A percentile compares a stretch with the other conserved stretches of the same genome.
These are phyloP conservation scores for Myochromella boudieri DNA, from an alignment of 768 basidiomycete species.

Conservation along the genomic window DNA sequence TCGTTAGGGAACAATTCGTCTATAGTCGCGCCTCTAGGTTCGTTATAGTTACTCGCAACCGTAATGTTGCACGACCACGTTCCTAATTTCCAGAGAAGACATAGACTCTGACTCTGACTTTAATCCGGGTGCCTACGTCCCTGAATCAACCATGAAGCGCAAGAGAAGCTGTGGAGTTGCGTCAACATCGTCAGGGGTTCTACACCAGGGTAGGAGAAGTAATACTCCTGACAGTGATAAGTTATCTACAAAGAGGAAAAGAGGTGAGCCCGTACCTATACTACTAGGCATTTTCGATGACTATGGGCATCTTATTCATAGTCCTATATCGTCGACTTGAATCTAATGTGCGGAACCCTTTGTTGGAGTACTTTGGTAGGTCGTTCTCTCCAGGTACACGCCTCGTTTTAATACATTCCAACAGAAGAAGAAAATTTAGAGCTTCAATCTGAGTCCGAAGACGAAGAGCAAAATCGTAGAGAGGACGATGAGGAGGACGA, in stretches of 20 bases:
- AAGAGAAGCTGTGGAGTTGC: constrained; percentile 19
- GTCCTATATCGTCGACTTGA: constrained; percentile 5
- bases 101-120: constrained; percentile 53
- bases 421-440: constrained; percentile 39
- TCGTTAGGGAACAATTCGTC: constrained; percentile 30
- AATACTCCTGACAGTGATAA: neutral
- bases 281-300: too few species aligned
- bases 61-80: neutral
- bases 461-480: constrained; percentile 19
- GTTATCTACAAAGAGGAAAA: constrained; percentile 1
- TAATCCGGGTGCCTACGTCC: constrained; percentile 37
- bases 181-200: constrained; percentile 7
- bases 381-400: neutral
- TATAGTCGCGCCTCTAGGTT: constrained; percentile 37
- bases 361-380: constrained; percentile 52
- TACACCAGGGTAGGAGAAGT: constrained; percentile 18
- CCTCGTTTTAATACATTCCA: neutral
- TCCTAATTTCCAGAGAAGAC: constrained; percentile 26
- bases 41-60: constrained; percentile 8
- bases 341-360: constrained; percentile 35
- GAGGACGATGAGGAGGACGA: constrained; percentile 22
- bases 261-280: neutral
- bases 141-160: constrained; percentile 26
- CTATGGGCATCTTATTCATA: neutral
- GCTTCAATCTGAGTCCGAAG: constrained; percentile 54